Base-by-base conservation (phyloP, 1,139 yeast genomes). In the Lipomyces yarrowii region DNA sequence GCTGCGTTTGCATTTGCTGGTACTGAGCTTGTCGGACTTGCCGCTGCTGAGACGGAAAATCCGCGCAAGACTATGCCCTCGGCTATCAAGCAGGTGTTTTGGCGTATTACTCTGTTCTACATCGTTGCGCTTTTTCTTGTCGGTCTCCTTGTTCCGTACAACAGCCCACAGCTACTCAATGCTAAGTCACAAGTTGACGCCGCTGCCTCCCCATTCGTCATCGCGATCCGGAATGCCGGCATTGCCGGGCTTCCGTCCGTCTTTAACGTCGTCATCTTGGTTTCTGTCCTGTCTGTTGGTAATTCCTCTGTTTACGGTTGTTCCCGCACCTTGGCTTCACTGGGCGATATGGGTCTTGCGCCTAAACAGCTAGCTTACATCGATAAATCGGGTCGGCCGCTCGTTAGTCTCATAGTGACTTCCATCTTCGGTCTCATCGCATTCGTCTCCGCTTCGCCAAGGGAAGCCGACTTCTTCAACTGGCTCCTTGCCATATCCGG, bases 1-100 rank as follows among this genome's bases (percentile, higher is more conserved):
- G 96, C 97, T 39, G 96, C 97, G 1, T 92, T 91, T 79, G 88
- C 97, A 1, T 90, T 90, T 73, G 91, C 92, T 64, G 96, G 96
- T 72, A 86, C 90, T 66, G 97, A 91, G 79, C 82, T 89, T 74
- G 88, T 89, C 69, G 96, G 96, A 67, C 82, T 92, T 69, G 93
- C 96, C 32, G 85, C 87, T 33, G 87, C 87, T 48, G 96, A 90
- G 78, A 86, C 94, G 57, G 81, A 81, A 53, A 85, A 88, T 75
- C 94, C 94, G 64, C 82, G 87, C 75, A 81, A 79, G 76, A 81
- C 88, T 57, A 82, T 86, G 69, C 91, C 90, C 66, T 81, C 81
- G 71, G 91, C 87, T 64, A 86, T 84, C 70, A 87, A 86, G 75
- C 89, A 86, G 72, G 89, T 86, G 42, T 83, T 86, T 76, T 87